Base-by-base conservation (phyloP, 371 early-diverging fungal species). In the Mortierella sp. region DNA sequence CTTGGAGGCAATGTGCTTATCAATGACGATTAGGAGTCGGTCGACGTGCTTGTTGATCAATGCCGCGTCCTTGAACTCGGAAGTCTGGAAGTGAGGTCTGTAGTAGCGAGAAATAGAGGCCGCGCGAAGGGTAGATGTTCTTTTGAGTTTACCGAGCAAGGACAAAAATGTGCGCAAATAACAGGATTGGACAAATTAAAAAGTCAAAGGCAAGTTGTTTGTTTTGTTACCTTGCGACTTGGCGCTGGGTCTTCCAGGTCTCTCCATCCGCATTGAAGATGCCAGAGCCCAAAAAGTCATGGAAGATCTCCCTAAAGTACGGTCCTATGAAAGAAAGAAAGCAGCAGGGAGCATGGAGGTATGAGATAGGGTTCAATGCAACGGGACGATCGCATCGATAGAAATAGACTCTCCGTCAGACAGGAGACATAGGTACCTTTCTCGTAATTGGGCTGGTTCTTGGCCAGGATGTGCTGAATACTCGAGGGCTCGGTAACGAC, bases 231-330 rank as follows among this genome's bases (percentile, higher is more conserved):
- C 82, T 73, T 22, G 82, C 82, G 24, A 81, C 43, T 31, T 77
- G 77, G n/a, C 82, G 77, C 34, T 81, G 82, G 1, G 77, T 65
- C 43, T 77, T 81, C 82, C 82, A 81, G 6, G 66, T 70, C 19
- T 81, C 82, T 0, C 82, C 82, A 48, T 81, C 82, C 0, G 77
- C 82, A 66, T 81, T 81, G 61, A 81, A 81, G 44, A 81, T 81
- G 19, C 82, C 82, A 4, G 77, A 77, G 14, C 82, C 82, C 22
- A 81, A 47, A 48, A 81, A 81, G 43, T 77, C 77, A 44, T 81
- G 82, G 31, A 81, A 81, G 8, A 77, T 74, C 26, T 66, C 77
- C 34, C 74, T 74, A 24, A 81, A 81, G 40, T 53, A 74, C 14
- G 80, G 76, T 10, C 80, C 80, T 70, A 47, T 9, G 19, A n/a